Base-by-base conservation (phyloP, 345 rosid species). In the Excoecaria agallocha region DNA sequence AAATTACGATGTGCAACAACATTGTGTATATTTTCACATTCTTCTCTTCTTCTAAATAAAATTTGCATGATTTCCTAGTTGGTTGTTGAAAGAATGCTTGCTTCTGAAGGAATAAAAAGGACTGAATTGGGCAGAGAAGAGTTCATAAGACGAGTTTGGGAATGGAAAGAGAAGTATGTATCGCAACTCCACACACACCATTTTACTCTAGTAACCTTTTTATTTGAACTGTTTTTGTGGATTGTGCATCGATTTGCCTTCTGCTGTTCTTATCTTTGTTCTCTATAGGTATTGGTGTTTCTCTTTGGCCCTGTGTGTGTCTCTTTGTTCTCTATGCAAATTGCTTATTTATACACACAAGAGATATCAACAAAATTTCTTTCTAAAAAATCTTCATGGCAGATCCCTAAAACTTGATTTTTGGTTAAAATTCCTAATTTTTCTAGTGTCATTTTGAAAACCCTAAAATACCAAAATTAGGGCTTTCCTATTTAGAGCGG, bases 41-140 rank as follows among this genome's bases (percentile, higher is more conserved):
- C 64, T 70, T 63, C 54, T 68, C 39, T 60, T 68, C 72, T 60
- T 35, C 66, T 73, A 73, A 85, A 75, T 64, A 76, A 79, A 57
- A 72, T 51, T 52, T 68, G 46, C 52, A 25, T 77, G 30, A 66
- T 57, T 66, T 58, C 35, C 45, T 87, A 94, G 97, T 85, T 94
- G 88, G 98, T 94, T 76, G 97, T 94, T 74, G 98, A 94, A 85
- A 88, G 81, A 88, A 92, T 92, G 98, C 85, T 94, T 81, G 93
- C 90, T 61, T 86, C 91, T 77, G 97, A 94, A 89, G 97, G 98
- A 75, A 84, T 88, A 74, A 89, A 88, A 83, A 88, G 97, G 87
- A 84, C 73, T 50, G 94, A 92, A 38, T 63, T 94, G 83, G 84
- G 90, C 68, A 86, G 98, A 85, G 97, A 91, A 60, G 97, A 92